Conservation (phyloP, 768 basidiomycete genomes). For the Udeniomyces megalosporus region DNA sequence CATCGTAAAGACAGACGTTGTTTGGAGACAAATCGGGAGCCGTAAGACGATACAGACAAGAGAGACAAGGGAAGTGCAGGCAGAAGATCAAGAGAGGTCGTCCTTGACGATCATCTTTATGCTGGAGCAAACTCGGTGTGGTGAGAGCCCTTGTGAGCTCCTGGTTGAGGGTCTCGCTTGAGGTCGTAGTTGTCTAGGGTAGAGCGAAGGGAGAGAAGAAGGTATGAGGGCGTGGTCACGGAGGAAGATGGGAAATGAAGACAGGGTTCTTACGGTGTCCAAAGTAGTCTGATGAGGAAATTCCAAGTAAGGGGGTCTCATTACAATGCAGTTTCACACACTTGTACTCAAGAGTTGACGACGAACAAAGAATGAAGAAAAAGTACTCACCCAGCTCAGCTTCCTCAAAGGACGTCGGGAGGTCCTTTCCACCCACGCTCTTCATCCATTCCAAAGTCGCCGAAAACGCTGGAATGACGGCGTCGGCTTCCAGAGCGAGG, state of each 20-base stretch:
- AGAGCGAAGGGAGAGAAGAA: too few species aligned
- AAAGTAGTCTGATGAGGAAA: slow-evolving; percentile 17
- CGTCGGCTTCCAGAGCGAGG: slow-evolving; percentile 24
- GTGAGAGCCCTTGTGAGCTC: slow-evolving; percentile 23
- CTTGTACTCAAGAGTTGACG: not conserved
- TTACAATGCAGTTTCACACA: not conserved
- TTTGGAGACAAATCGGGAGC: too few species aligned
- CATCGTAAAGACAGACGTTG: too few species aligned
- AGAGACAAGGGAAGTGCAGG: too few species aligned
- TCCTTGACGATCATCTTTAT: not conserved
- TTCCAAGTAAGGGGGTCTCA: not conserved
- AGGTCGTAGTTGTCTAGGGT: slow-evolving; percentile 21
- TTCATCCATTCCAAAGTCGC: slow-evolving; percentile 11
- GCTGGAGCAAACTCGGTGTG: slow-evolving; percentile 18
- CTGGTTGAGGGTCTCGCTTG: slow-evolving; percentile 20
- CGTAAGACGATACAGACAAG: too few species aligned
- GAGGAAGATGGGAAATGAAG: too few species aligned
- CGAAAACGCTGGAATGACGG: slow-evolving; percentile 4
- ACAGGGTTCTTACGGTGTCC: slow-evolving; percentile 22
- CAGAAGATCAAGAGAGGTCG: too few species aligned
- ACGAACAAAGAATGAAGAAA: not conserved
- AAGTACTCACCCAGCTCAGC: slow-evolving; percentile 19
- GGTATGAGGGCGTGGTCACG: too few species aligned
- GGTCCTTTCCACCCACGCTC: not conserved
- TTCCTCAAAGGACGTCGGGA: slow-evolving; percentile 21